These are phyloP conservation scores for Alternaria longipes DNA, from an alignment of 2,329 filamentous ascomycete species.

Conservation along the genomic window DNA sequence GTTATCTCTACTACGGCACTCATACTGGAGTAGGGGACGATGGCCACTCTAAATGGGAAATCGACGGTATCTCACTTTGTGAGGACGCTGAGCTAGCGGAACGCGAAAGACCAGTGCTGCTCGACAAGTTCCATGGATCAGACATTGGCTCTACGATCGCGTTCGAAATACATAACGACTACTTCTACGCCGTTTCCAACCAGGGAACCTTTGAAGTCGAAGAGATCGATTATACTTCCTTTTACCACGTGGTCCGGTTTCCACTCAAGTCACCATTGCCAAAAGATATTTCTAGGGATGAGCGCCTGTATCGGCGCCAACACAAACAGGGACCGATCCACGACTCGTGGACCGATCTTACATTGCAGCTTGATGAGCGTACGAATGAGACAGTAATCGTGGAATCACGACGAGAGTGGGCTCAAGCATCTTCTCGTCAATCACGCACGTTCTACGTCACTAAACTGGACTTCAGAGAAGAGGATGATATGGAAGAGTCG, in stretches of 20 bases:
- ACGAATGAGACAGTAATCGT: constrained; percentile 68
- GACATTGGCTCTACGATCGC: constrained; percentile 74
- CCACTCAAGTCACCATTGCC: constrained; percentile 60
- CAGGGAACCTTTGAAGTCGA: constrained; percentile 69
- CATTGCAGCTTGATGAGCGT: constrained; percentile 67
- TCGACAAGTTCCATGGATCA: constrained; percentile 68
- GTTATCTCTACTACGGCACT: constrained; percentile 73
- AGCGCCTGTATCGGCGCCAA: constrained; percentile 69
- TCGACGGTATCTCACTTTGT: constrained; percentile 56
- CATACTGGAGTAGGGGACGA: constrained; percentile 64
- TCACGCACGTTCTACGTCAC: constrained; percentile 73
- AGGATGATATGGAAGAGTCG: constrained; percentile 3
- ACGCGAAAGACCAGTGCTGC: constrained; percentile 57
- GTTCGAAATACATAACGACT: constrained; percentile 72
- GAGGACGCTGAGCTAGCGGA: constrained; percentile 56
- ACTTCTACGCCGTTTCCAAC: constrained; percentile 76
- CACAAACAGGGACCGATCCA: constrained; percentile 77
- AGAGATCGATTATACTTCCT: constrained; percentile 72
- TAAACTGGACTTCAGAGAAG: constrained; percentile 56
- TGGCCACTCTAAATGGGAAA: constrained; percentile 69
- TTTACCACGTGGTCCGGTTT: constrained; percentile 73
- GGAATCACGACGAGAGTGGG: constrained; percentile 76
- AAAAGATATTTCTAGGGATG: constrained; percentile 55
- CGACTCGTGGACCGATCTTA: constrained; percentile 75
- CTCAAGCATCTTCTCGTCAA: constrained; percentile 62